Evolutionary conservation across 768 basidiomycete species (phyloP), one percentile per base, ranked within the genome.

Genomic region (Tremella mesenterica): DNA sequence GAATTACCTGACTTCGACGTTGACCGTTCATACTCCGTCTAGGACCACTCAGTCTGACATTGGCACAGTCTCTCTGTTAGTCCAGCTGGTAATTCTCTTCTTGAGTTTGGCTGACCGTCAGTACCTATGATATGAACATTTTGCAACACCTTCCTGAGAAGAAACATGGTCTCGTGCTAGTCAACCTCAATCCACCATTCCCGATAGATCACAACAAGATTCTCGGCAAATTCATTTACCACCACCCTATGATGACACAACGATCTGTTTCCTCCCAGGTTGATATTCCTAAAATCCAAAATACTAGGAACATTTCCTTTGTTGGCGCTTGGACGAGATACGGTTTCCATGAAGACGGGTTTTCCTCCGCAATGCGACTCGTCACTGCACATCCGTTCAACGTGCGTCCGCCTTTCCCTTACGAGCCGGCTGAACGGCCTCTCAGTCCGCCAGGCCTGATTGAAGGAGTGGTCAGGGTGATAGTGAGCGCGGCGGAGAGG

Each of bases 321-420:
- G 83, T 79, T 1, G 84, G 85, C 9, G 85, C 85, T 23, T 88
- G 83, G 76, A 77, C 82, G 41, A 80, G 80, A 52, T 86, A 85
- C 61, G 85, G 85, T 16, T 86, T 88, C 76, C 85, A 88, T 73
- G 85, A 87, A 72, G 86, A 86, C 63, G 85, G 83, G 2, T 86
- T 86, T 67, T 73, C 78, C 2, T 73, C 76, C 1, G 78, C 78
- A 7, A 61, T 79, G 48, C 58, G 57, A 20, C 34, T 61, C 7
- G 30, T 66, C 39, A 45, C 58, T 20, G 18, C 53, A 23, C 46
- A 41, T 4, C 63, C 58, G 4, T 67, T 70, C 44, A 63, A 58
- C 38, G 61, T 60, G 8, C 49, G 26, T 6, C 56, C 65, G 9
- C 71, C 71, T 7, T 73, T 73, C 61, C 41, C 50, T 0, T 36